Conservation (phyloP, 495 filamentous ascomycete species). For the Penicillium flavigenum region DNA sequence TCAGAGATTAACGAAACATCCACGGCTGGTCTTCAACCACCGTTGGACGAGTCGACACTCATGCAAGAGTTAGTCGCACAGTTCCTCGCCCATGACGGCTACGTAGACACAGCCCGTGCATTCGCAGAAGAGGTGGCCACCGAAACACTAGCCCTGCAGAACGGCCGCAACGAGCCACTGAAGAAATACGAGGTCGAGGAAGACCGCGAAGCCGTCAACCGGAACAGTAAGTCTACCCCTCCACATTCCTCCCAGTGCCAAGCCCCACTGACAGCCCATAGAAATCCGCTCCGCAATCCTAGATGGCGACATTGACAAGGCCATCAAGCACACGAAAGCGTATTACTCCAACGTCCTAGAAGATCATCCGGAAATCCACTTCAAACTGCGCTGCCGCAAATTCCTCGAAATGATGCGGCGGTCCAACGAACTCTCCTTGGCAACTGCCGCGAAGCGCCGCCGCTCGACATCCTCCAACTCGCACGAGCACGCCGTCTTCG, state of each 20-base stretch:
- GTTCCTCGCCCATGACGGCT: constrained; percentile 92
- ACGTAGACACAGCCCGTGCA: constrained; percentile 87
- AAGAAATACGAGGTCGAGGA: constrained; percentile 73
- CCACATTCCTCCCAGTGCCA: not conserved
- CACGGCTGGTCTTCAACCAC: constrained; percentile 59
- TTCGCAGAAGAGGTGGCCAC: constrained; percentile 81
- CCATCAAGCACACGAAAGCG: constrained; percentile 72
- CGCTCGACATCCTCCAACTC: constrained; percentile 31
- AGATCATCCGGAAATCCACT: constrained; percentile 86
- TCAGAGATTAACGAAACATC: constrained; percentile 54
- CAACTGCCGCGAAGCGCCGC: constrained; percentile 32
- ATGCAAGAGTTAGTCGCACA: constrained; percentile 83
- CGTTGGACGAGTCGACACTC: constrained; percentile 69
- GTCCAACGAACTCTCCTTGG: constrained; percentile 61
- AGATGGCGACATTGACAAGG: constrained; percentile 89
- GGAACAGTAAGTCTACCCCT: constrained; percentile 65
- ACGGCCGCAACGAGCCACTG: constrained; percentile 51
- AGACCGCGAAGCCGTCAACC: constrained; percentile 81
- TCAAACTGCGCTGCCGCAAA: constrained; percentile 84
- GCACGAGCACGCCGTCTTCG: constrained; percentile 53
- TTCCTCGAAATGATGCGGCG: constrained; percentile 95
- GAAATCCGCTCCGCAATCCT: constrained; percentile 87
- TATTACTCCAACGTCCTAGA: constrained; percentile 81
- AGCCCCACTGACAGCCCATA: constrained; percentile 30
- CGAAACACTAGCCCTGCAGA: constrained; percentile 64